Conservation (phyloP, 2,329 filamentous ascomycete genomes). For the Arachnopeziza araneosa region DNA sequence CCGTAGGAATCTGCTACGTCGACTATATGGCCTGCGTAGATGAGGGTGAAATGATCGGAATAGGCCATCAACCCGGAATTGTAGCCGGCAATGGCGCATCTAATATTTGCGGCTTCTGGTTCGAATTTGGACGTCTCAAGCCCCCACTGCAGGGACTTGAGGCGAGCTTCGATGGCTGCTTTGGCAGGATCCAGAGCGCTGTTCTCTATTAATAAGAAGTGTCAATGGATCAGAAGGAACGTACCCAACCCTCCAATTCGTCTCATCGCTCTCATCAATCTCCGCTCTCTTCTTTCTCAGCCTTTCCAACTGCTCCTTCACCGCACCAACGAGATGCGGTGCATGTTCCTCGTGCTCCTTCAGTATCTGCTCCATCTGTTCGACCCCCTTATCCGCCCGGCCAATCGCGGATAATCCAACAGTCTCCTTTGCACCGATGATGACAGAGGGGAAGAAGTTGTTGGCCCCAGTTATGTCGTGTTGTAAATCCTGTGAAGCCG, state of each 20-base stretch:
- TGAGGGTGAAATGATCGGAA: conserved; percentile 36
- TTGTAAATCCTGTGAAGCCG: not conserved
- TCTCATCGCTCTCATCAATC: conserved; percentile 30
- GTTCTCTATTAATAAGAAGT: not conserved
- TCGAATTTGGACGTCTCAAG: conserved; percentile 32
- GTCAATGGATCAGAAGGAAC: not conserved
- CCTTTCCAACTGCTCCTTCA: not conserved
- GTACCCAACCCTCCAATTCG: conserved; percentile 27
- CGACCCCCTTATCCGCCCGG: conserved; percentile 10
- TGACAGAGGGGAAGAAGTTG: conserved; percentile 7
- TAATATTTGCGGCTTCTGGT: conserved; percentile 37
- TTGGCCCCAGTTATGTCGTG: not conserved
- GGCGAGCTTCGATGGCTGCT: conserved; percentile 29
- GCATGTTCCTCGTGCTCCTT: conserved; percentile 7
- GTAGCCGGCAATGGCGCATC: conserved; percentile 38
- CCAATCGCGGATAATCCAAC: conserved; percentile 14
- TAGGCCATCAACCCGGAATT: conserved; percentile 36
- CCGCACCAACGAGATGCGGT: conserved; percentile 9
- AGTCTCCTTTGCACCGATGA: conserved; percentile 12
- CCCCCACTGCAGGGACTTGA: conserved; percentile 29
- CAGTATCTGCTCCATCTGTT: conserved; percentile 13
- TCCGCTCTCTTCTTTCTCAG: not conserved
- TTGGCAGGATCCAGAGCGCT: conserved; percentile 12
- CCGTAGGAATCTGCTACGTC: conserved; percentile 35
- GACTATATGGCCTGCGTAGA: conserved; percentile 39